phyloP scores from a whole-genome alignment of 345 rosid genomes.

The Theobroma cacao region DNA sequence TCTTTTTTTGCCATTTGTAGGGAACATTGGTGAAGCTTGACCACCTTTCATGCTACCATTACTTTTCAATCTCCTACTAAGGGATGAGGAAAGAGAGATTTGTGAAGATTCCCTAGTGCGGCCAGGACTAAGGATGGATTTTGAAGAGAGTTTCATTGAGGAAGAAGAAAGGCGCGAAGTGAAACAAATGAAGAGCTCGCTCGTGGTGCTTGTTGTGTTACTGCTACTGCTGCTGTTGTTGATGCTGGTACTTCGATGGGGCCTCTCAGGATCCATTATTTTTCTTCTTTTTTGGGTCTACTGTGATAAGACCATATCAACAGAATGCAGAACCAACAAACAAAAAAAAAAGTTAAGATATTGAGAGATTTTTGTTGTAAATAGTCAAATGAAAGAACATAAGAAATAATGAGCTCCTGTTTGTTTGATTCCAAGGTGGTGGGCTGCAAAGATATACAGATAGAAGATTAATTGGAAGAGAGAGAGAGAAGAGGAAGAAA shows the following conservation, averaged over 20 bases:
- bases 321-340: neutral
- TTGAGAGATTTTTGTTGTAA: neutral
- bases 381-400: neutral
- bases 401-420: conserved; percentile 1
- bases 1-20: conserved; percentile 52
- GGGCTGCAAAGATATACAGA: neutral
- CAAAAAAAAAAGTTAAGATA: neutral
- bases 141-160: conserved; percentile 87
- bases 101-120: conserved; percentile 54
- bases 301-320: conserved; percentile 23
- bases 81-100: conserved; percentile 77
- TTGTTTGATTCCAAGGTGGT: conserved; percentile 10
- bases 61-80: conserved; percentile 66
- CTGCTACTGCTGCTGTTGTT: conserved; percentile 33
- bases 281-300: conserved; percentile 12
- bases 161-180: conserved; percentile 83
- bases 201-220: conserved; percentile 19
- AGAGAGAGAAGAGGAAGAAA: neutral
- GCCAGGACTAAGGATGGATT: conserved; percentile 76
- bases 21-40: conserved; percentile 86
- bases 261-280: conserved; percentile 70
- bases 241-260: conserved; percentile 61
- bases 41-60: conserved; percentile 80
- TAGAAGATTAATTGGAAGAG: neutral
- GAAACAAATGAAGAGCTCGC: conserved; percentile 85